phyloP scores from a whole-genome alignment of 176 grass and related monocot genomes.

The Areca catechu region DNA sequence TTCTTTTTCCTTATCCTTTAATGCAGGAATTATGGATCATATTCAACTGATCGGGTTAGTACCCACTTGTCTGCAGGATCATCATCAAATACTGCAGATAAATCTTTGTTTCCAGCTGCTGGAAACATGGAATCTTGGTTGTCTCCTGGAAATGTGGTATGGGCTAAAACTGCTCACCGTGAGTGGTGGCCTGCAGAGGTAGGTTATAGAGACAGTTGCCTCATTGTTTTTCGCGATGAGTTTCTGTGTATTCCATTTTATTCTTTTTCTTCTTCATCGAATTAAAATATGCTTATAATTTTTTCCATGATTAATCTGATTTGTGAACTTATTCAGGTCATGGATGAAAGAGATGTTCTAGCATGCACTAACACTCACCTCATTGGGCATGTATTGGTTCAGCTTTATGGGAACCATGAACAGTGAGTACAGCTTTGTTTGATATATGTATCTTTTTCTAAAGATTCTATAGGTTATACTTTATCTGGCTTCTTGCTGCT shows the following conservation, averaged over 20 bases:
- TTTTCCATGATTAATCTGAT: not conserved
- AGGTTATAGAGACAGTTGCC: not conserved
- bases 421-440: slow-evolving; percentile 20
- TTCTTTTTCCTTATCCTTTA: not conserved
- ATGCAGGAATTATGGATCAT: slow-evolving; percentile 16
- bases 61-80: slow-evolving; percentile 21
- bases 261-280: not conserved
- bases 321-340: slow-evolving; percentile 19
- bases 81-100: slow-evolving; percentile 19
- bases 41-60: slow-evolving; percentile 20
- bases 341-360: slow-evolving; percentile 22
- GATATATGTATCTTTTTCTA: no score
- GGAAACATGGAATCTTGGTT: slow-evolving; percentile 21
- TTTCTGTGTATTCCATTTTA: not conserved
- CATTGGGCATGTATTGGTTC: slow-evolving; percentile 27
- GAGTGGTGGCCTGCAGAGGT: slow-evolving; percentile 49
- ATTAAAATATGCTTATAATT: not conserved
- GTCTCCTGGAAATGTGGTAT: slow-evolving; percentile 36
- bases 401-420: slow-evolving; percentile 33
- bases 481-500: not conserved
- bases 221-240: not conserved
- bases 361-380: slow-evolving; percentile 20
- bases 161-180: slow-evolving; percentile 33
- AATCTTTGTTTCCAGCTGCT: slow-evolving; percentile 3
- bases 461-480: not conserved